Base-by-base conservation (phyloP, 192 early-diverging fungal genomes). In the Backusella luteola region DNA sequence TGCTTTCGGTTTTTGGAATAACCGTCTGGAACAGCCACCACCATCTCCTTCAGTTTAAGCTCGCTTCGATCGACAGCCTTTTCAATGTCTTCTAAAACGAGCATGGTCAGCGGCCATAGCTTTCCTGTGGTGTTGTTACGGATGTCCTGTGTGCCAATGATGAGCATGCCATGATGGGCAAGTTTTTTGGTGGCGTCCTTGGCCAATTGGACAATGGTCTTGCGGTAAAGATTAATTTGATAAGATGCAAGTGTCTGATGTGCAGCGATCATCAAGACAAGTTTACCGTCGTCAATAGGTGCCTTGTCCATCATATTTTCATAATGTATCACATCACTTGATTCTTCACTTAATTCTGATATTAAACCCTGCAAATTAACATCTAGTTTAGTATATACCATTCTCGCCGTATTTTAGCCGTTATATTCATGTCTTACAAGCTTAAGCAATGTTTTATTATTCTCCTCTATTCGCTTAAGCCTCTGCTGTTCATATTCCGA, bases 261-360 rank as follows among this genome's bases (percentile, higher is more conserved):
- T 1, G 90, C 88, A 9, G 91, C 76, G 3, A 92, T 86, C 2
- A 91, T 83, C 1, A 95, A 82, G 1, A 85, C 80, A 49, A 90
- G 83, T 19, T 83, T 84, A 34, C 87, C 81, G 0, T 82, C 69
- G 15, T 83, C 86, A 7, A 77, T 80, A 0, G 83, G 67, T 74
- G 83, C 76, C 26, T 85, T 84, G 6, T 83, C 80, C 49, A 90
- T 81, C 76, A 95, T 84, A 23, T 90, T 89, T 17, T 82, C 87
- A 69, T 92, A 89, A 73, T 94, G 93, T 7, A 87, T 87, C 29
- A 87, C 83, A 77, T 95, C 94, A 34, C 87, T 90, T n/a, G 89
- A 90, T 52, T 91, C 89, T 71, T 95, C 93, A 79, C 92, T 91
- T 42, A 97, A 77, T 35, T 95, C 94, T 6, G 94, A 95, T 11